phyloP scores from a whole-genome alignment of 139 green algal genomes.

The Chlorella sp. region DNA sequence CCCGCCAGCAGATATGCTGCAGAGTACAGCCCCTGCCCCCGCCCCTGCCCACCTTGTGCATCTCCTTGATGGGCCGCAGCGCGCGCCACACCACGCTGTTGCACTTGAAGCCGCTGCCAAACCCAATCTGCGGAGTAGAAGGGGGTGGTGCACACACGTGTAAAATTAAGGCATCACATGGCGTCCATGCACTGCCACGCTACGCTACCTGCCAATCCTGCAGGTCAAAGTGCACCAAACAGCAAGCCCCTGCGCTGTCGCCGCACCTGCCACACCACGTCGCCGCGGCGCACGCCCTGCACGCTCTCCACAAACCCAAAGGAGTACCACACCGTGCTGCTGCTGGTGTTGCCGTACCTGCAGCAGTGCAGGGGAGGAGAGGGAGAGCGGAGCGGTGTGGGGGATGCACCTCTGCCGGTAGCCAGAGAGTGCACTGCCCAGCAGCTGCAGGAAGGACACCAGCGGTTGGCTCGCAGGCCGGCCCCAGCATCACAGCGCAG shows the following conservation, averaged over 20 bases:
- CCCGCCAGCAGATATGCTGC: too few relatives aligned
- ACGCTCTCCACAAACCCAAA: conserved; percentile 82
- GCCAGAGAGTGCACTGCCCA: too few relatives aligned
- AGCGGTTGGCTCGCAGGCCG: too few relatives aligned
- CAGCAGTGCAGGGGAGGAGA: neutral
- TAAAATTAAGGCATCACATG: too few relatives aligned
- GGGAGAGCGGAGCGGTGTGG: neutral
- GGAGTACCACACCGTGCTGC: conserved; percentile 87
- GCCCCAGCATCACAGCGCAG: too few relatives aligned
- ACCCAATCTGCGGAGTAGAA: conserved; percentile 80
- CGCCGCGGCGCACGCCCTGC: conserved; percentile 70
- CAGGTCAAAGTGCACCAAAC: neutral
- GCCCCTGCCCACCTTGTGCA: conserved; percentile 24
- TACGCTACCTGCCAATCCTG: too few relatives aligned
- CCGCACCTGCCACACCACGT: conserved; percentile 88
- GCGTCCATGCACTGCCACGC: too few relatives aligned
- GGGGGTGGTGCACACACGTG: too few relatives aligned
- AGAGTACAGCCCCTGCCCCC: neutral
- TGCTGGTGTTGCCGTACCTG: conserved; percentile 89
- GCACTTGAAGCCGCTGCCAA: conserved; percentile 97
- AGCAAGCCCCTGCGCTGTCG: neutral
- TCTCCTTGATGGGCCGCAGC: conserved; percentile 63
- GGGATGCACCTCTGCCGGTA: too few relatives aligned
- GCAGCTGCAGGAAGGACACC: too few relatives aligned
- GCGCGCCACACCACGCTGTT: conserved; percentile 93